phyloP scores from a whole-genome alignment of 2,329 filamentous ascomycete genomes.

The Fusarium mangiferae region DNA sequence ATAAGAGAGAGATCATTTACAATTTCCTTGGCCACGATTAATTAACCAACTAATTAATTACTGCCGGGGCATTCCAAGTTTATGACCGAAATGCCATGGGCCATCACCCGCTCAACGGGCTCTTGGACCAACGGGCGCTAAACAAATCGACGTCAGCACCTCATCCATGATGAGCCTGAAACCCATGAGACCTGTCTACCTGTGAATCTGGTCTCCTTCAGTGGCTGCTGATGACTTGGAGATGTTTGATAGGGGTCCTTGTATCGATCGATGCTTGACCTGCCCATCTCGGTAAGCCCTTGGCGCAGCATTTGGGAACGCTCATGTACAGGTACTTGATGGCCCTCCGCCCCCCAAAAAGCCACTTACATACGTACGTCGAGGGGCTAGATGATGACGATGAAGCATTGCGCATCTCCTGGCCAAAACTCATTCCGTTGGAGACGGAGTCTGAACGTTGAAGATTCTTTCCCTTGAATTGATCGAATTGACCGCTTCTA shows the following conservation, averaged over 20 bases:
- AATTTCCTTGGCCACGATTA: conserved; percentile 10
- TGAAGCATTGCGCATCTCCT: conserved; percentile 27
- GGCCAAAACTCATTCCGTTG: background rate
- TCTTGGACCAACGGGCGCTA: conserved; percentile 18
- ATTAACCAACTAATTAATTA: background rate
- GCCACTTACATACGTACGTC: conserved; percentile 28
- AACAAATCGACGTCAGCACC: conserved; percentile 14
- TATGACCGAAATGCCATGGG: conserved; percentile 12
- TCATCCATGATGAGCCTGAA: conserved; percentile 2
- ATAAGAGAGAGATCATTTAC: background rate
- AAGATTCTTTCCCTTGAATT: background rate
- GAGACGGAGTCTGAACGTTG: background rate
- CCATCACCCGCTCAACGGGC: conserved; percentile 32
- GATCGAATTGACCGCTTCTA: background rate
- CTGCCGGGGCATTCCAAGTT: conserved; percentile 10
- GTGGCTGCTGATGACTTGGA: conserved; percentile 1
- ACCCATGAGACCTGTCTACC: background rate
- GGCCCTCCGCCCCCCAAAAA: conserved; percentile 18
- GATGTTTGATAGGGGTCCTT: conserved; percentile 15
- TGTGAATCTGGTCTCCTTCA: background rate
- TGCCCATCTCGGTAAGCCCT: conserved; percentile 35
- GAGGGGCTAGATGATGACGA: conserved; percentile 28
- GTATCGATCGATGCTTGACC: conserved; percentile 22
- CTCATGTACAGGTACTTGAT: conserved; percentile 23
- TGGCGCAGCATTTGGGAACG: background rate